These are phyloP conservation scores for Yamadazyma endophytica DNA, from an alignment of 805 yeast genomes.

Conservation along the genomic window DNA sequence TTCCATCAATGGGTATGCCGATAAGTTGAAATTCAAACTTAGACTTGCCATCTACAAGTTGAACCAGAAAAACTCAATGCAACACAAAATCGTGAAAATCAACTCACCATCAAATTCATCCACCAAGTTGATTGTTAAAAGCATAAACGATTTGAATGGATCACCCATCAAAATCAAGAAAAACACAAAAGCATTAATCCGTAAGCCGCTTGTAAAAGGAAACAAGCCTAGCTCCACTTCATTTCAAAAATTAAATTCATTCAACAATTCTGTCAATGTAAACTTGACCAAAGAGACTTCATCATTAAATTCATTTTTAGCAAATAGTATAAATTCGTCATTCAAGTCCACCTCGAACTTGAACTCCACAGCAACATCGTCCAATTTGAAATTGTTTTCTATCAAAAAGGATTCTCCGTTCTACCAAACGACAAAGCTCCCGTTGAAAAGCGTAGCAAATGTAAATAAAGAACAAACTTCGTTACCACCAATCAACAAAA, in stretches of 20 bases:
- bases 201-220: not conserved
- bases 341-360: not conserved
- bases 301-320: conserved; percentile 4
- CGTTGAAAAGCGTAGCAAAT: too few relatives aligned
- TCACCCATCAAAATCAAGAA: conserved; percentile 6
- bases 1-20: too few relatives aligned
- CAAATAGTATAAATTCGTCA: too few relatives aligned
- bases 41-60: conserved; percentile 40
- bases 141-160: conserved; percentile 1
- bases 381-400: conserved; percentile 30
- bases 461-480: too few relatives aligned
- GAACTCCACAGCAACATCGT: not conserved
- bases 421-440: conserved; percentile 15
- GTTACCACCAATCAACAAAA: conserved; percentile 40
- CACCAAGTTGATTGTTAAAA: conserved; percentile 8
- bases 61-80: conserved; percentile 16
- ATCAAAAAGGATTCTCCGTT: conserved; percentile 33
- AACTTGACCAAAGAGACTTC: conserved; percentile 8
- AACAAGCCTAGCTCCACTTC: not conserved
- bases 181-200: conserved; percentile 1
- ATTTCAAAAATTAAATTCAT: not conserved
- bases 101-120: conserved; percentile 11
- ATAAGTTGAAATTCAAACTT: conserved; percentile 38
- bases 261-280: conserved; percentile 3
- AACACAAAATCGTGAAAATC: not conserved